Evolutionary conservation across 345 rosid genomes (phyloP).

Genomic region (Arabis hirsuta): DNA sequence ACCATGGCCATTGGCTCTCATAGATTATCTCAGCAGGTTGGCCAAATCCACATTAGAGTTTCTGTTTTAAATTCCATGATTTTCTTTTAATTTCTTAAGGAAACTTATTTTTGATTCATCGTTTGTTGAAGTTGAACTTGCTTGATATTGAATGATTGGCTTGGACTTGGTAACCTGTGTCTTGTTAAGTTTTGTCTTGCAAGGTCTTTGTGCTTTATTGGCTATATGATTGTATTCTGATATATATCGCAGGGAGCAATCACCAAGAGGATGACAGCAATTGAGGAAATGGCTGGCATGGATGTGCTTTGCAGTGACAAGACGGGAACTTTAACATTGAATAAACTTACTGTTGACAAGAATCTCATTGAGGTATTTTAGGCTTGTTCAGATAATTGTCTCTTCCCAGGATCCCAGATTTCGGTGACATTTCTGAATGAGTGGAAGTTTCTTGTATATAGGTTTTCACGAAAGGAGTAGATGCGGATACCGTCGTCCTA

Average conservation of each 20-base stretch:
- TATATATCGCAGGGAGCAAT: conserved; percentile 78
- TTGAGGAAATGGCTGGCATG: conserved; percentile 99
- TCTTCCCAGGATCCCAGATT: neutral
- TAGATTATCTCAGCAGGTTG: conserved; percentile 92
- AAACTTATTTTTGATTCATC: neutral
- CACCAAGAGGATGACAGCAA: conserved; percentile 99
- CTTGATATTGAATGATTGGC: conserved; percentile 14
- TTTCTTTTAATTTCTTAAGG: conserved; percentile 4
- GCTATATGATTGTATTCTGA: conserved; percentile 23
- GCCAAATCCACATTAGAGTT: conserved; percentile 20
- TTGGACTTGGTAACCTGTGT: neutral
- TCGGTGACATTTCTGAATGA: conserved; percentile 25
- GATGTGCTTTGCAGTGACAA: conserved; percentile 99
- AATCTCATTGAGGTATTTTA: conserved; percentile 87
- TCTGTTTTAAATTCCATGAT: neutral
- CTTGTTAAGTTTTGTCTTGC: conserved; percentile 11
- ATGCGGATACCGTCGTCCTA: conserved; percentile 79
- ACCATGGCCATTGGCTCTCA: conserved; percentile 99
- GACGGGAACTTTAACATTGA: conserved; percentile 96
- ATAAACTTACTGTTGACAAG: conserved; percentile 94
- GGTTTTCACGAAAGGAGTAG: conserved; percentile 94
- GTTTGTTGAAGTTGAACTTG: conserved; percentile 2
- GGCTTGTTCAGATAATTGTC: neutral
- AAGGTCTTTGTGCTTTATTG: conserved; percentile 20
- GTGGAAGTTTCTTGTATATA: conserved; percentile 36